phyloP scores from a whole-genome alignment of 2,329 filamentous ascomycete species.

The Aspergillus sp. region DNA sequence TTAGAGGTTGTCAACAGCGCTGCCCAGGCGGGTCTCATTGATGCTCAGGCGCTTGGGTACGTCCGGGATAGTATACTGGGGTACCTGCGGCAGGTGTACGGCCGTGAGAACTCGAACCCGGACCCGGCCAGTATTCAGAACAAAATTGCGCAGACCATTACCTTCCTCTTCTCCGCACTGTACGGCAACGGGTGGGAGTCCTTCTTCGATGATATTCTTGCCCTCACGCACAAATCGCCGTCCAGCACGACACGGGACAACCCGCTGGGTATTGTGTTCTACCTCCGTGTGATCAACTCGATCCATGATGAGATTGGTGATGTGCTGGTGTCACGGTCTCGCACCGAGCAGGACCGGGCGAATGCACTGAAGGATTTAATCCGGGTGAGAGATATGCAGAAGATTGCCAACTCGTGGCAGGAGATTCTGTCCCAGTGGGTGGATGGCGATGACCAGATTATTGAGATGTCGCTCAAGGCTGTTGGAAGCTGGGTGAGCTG shows the following conservation, averaged over 20 bases:
- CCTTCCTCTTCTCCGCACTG: conserved; percentile 84
- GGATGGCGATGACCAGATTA: conserved; percentile 67
- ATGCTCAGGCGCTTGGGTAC: conserved; percentile 68
- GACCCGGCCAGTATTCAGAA: conserved; percentile 85
- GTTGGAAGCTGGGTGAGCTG: conserved; percentile 97
- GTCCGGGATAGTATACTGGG: conserved; percentile 79
- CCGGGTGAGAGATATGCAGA: conserved; percentile 80
- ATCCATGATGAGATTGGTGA: conserved; percentile 98
- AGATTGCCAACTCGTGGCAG: conserved; percentile 87
- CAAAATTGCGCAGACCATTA: conserved; percentile 94
- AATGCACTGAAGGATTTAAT: conserved; percentile 89
- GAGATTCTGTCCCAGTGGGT: conserved; percentile 80
- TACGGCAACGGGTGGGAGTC: conserved; percentile 84
- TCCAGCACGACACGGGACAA: conserved; percentile 65
- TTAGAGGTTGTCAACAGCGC: conserved; percentile 93
- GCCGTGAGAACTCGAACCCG: conserved; percentile 54
- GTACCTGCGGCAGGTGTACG: conserved; percentile 77
- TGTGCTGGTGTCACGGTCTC: conserved; percentile 76
- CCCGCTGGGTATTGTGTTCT: conserved; percentile 73
- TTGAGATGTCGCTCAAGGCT: conserved; percentile 87
- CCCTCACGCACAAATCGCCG: conserved; percentile 65
- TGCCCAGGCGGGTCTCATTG: conserved; percentile 75
- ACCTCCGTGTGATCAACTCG: conserved; percentile 82
- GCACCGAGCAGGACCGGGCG: conserved; percentile 78
- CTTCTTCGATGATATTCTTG: conserved; percentile 88